Base-by-base conservation (phyloP, 2,329 filamentous ascomycete species). In the Leptodontidium sp. region DNA sequence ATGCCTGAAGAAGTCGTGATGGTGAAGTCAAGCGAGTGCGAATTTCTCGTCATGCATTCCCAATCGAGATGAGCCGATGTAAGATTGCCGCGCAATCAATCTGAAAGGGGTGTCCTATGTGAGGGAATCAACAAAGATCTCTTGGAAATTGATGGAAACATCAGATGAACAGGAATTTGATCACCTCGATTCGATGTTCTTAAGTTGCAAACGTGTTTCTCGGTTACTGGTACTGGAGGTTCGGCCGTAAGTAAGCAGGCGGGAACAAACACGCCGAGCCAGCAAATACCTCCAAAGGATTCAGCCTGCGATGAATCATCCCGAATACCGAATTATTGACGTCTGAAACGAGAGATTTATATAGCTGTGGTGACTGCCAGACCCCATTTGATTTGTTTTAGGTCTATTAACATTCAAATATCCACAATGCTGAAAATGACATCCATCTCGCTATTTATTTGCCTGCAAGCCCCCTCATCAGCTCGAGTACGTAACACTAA, bases 401-500 rank as follows among this genome's bases (percentile, higher is more conserved):
- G 29, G 6, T 32, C 6, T 32, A 32, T 32, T 32, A 4, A 32
- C 29, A 32, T 32, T 32, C 29, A 32, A 32, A 32, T 6, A 32
- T 32, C 29, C 29, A 32, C 29, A 32, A 32, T 6, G 29, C 29
- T 32, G 29, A 32, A 32, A 32, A 32, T 32, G 29, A 6, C 29
- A 32, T 32, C 29, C 29, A 32, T 32, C 29, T 32, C 29, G 6
- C 29, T 6, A 3, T 6, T 32, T 32, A 6, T 32, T 32, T 32
- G 29, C 21, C 21, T 21, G 21, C 21, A 21, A 32, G 29, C 29
- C 29, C 29, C 29, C 17, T 49, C 15, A 17, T 43, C 68, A 71
- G 32, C 49, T 68, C n/a, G 68, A 66, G 47, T 75, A 75, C 4
- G 72, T 75, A 4, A 75, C 71, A 62, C 71, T 73, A 26, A 67